Base-by-base conservation (phyloP, 2,329 filamentous ascomycete genomes). In the Helminthosporium solani region DNA sequence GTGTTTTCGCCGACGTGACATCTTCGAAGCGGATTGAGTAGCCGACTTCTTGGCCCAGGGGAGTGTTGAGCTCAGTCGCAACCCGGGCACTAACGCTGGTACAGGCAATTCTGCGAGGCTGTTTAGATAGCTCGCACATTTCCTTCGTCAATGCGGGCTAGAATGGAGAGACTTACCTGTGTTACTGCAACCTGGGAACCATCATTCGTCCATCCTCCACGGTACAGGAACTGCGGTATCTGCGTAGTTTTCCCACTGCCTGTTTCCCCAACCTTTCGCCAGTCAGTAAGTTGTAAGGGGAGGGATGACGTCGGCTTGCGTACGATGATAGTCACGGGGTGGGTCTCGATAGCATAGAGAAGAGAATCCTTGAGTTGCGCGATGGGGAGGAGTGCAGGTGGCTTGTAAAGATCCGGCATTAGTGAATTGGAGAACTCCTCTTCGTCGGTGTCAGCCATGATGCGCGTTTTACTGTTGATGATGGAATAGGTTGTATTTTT, bases 11-110 rank as follows among this genome's bases (percentile, higher is more conserved):
- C 16, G 90, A 96, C 4, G 91, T 96, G 53, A 88, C 82, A 78
- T 97, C 92, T 66, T 99, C 92, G 63, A 99, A 85, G 47, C 82
- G 82, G 55, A 97, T 96, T 1, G 90, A 95, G 68, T 95, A 97
- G 43, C 94, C 94, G 19, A 78, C 73, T 51, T 95, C 86, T 70
- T 95, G 90, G 21, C 94, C 94, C 9, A 97, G 67, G 53, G 90
- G 86, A 67, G 88, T 94, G 43, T 84, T 83, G 68, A 90, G 82
- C 70, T 99, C 94, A 66, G 96, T 88, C 7, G 94, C 92, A 6
- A 97, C 92, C 54, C 92, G 80, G 25, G 87, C 77, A 7, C 92
- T 91, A 19, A 97, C 89, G 1, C 90, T 95, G 0, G 90, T 96
- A 25, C 89, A 92, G 50, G 92, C 92, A 47, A 97, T 88, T 60